These are phyloP conservation scores for Sporothrix sp. DNA, from an alignment of 2,329 filamentous ascomycete genomes.

Conservation along the genomic window DNA sequence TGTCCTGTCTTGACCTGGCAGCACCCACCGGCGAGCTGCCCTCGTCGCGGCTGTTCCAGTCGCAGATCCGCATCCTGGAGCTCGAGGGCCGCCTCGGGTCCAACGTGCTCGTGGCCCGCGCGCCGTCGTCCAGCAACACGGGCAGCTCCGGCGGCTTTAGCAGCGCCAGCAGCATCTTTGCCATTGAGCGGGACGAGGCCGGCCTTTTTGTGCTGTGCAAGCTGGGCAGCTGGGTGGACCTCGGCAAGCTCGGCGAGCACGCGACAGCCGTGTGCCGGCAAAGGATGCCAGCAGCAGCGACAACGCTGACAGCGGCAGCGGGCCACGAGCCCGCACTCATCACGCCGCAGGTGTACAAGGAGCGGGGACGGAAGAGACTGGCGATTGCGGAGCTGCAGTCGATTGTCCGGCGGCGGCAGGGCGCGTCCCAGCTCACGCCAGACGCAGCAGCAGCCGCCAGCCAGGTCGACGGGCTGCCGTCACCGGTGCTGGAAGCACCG, in stretches of 20 bases:
- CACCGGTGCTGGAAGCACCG: neutral
- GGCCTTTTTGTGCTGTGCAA: conserved; percentile 59
- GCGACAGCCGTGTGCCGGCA: conserved; percentile 38
- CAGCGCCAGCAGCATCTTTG: conserved; percentile 38
- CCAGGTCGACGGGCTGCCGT: neutral
- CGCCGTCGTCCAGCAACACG: conserved; percentile 36
- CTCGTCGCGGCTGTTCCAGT: conserved; percentile 48
- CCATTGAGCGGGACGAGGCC: conserved; percentile 53
- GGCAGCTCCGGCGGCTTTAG: conserved; percentile 11
- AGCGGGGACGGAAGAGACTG: conserved; percentile 44
- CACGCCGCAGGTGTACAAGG: conserved; percentile 38
- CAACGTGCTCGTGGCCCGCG: conserved; percentile 51
- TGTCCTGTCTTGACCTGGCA: conserved; percentile 53
- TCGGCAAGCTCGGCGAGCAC: conserved; percentile 40
- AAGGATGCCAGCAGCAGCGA: conserved; percentile 21
- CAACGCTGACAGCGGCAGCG: conserved; percentile 5
- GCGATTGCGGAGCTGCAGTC: conserved; percentile 56
- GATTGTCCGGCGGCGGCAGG: conserved; percentile 43
- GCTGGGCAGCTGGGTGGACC: conserved; percentile 55
- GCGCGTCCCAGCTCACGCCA: conserved; percentile 36
- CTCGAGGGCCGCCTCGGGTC: conserved; percentile 50
- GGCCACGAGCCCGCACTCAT: conserved; percentile 24
- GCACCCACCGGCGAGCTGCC: conserved; percentile 41
- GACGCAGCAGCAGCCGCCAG: conserved; percentile 22
- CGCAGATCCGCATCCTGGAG: conserved; percentile 53